A percentile compares a stretch with the other conserved stretches of the same genome.
phyloP scores from a whole-genome alignment of 2,329 filamentous ascomycete genomes.

The Fusarium papillatum region DNA sequence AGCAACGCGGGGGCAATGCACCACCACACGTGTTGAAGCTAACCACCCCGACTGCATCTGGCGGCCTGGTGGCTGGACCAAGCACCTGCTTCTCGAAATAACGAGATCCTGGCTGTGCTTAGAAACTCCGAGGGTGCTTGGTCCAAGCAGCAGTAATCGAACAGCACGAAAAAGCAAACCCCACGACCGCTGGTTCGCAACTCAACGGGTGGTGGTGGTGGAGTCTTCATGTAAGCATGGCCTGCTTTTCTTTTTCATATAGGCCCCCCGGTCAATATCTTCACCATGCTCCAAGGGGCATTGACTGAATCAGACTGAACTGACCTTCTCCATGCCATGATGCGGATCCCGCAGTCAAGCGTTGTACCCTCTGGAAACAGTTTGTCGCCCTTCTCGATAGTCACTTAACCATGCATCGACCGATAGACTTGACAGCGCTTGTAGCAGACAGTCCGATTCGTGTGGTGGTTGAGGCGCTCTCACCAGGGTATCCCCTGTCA shows the following conservation, averaged over 20 bases:
- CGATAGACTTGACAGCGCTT: slow-evolving; percentile 1
- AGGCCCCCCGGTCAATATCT: slow-evolving; percentile 30
- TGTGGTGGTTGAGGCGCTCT: not conserved
- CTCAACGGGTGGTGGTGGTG: slow-evolving; percentile 28
- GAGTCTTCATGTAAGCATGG: slow-evolving; percentile 37
- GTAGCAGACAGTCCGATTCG: not conserved
- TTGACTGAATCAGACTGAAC: not conserved
- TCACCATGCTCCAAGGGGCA: not conserved
- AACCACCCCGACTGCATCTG: slow-evolving; percentile 20
- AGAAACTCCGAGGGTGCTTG: not conserved
- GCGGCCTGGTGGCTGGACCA: slow-evolving; percentile 26
- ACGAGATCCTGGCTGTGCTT: slow-evolving; percentile 3
- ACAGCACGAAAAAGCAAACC: slow-evolving; percentile 31
- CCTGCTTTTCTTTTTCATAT: slow-evolving; percentile 36
- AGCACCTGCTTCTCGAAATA: slow-evolving; percentile 23
- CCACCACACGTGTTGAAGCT: slow-evolving; percentile 22
- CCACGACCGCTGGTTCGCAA: slow-evolving; percentile 18
- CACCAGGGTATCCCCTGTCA: slow-evolving; percentile 7
- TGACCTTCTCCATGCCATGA: not conserved
- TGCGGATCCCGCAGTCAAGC: not conserved
- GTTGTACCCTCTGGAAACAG: not conserved
- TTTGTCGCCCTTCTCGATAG: not conserved
- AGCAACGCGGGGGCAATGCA: slow-evolving; percentile 18
- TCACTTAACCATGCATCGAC: not conserved
- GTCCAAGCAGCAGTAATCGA: slow-evolving; percentile 8